Base-by-base conservation (phyloP, 306 rosid species). In the Begonia fuchsioides region DNA sequence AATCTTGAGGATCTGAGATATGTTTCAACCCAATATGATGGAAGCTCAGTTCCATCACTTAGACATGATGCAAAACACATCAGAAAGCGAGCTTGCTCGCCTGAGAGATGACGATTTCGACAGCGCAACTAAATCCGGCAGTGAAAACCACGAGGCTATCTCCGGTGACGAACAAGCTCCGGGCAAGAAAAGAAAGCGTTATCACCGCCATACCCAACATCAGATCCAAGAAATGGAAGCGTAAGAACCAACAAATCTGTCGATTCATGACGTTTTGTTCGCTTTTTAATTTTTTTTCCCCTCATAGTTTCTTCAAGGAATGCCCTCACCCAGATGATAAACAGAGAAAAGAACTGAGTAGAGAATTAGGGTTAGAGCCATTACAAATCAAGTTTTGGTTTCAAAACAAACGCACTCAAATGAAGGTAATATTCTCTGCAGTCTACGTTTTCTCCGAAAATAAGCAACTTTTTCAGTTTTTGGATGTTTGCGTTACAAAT, bases 171-270 rank as follows among this genome's bases (percentile, higher is more conserved):
- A 92, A 32, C 94, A 75, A 60, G 87, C 72, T 8, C 85, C 73
- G 15, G 87, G 94, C 10, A 85, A 90, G 0, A 76, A 92, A 56
- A 79, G 74, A 71, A 92, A 92, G 65, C 93, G 96, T 7, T 92
- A 92, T 50, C 98, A 92, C 62, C 98, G 98, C 59, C 98, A 92
- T 63, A 92, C 98, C 46, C 98, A 79, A 49, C 96, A 77, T 62
- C 96, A 92, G 86, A 92, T 92, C 84, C 98, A 92, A 51, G 96
- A 85, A 68, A 92, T 92, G 98, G 98, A 92, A 82, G 65, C 98
- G 98, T 92, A 73, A 75, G 78, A 8, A 15, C 19, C 44, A 39
- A 3, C 8, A 10, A 39, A 19, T 10, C 15, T 26, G 35, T 26
- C 35, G 2, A 32, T n/a, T 15, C 13, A 17, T 12, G 14, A 0